Percentiles rank a stretch among this genome's conserved stretches.
These are phyloP conservation scores for Dipodascopsis tothii DNA, from an alignment of 805 yeast species.

Conservation along the genomic window DNA sequence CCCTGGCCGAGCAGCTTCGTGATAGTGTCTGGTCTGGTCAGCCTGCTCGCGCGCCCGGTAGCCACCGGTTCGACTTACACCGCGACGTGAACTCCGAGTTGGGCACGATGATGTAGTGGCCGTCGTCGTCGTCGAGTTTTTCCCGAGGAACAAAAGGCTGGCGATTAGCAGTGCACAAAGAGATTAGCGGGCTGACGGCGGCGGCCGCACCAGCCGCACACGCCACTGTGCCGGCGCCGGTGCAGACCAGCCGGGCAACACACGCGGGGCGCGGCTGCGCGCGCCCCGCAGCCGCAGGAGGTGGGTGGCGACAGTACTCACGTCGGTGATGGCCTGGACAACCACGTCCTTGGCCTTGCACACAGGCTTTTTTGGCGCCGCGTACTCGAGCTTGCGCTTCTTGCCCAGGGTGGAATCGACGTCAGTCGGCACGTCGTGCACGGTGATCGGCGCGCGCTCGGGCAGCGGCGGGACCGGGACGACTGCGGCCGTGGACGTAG, in stretches of 20 bases:
- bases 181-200: neutral
- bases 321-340: conserved; percentile 26
- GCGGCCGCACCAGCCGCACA: too few species aligned
- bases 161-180: neutral
- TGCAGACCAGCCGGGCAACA: too few species aligned
- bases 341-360: conserved; percentile 28
- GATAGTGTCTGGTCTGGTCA: conserved; percentile 62
- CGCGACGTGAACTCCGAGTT: conserved; percentile 31
- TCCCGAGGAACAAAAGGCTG: neutral
- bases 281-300: too few species aligned
- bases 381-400: conserved; percentile 10
- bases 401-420: conserved; percentile 1
- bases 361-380: conserved; percentile 21
- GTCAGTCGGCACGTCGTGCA: neutral
- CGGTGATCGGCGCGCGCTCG: too few species aligned
- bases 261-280: too few species aligned
- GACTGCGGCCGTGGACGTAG: too few species aligned
- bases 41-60: neutral
- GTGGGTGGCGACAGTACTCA: conserved; percentile 1
- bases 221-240: too few species aligned
- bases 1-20: conserved; percentile 76
- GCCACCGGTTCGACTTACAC: conserved; percentile 42
- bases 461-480: too few species aligned
- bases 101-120: conserved; percentile 32
- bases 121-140: conserved; percentile 32